Percentiles rank a stretch among this genome's conserved stretches.
phyloP scores from a whole-genome alignment of 108 stramenopile genomes.

The Nitzschia inconspicua region DNA sequence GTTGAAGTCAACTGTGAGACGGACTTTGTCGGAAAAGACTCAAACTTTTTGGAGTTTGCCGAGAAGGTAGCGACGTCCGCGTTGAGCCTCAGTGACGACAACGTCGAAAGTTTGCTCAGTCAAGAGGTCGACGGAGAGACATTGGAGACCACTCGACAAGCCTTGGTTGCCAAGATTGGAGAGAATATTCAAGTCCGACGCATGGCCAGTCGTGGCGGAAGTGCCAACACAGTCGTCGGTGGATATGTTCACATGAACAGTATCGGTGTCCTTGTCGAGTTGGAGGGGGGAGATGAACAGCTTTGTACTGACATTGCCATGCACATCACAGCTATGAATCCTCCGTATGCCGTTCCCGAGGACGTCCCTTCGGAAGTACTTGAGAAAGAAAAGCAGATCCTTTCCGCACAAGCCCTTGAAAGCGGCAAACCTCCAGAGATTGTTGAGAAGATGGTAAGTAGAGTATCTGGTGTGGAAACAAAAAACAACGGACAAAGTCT shows the following conservation, averaged over 20 bases:
- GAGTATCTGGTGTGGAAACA: too few relatives aligned
- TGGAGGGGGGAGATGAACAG: conserved; percentile 50
- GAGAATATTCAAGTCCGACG: conserved; percentile 79
- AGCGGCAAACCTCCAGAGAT: conserved; percentile 80
- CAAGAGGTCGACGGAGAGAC: conserved; percentile 39
- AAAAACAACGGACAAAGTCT: too few relatives aligned
- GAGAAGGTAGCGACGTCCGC: conserved; percentile 52
- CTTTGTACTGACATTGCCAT: conserved; percentile 65
- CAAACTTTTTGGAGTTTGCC: conserved; percentile 55
- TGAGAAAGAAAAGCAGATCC: conserved; percentile 65
- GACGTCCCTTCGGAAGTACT: conserved; percentile 74
- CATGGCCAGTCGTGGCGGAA: conserved; percentile 35
- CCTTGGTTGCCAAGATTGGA: conserved; percentile 77
- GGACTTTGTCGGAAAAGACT: conserved; percentile 83
- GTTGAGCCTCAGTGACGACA: conserved; percentile 38
- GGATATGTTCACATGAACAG: conserved; percentile 74
- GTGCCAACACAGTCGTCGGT: conserved; percentile 53
- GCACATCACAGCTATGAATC: conserved; percentile 83
- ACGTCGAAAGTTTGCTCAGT: conserved; percentile 44
- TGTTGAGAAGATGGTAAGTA: conserved; percentile 85
- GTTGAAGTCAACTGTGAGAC: conserved; percentile 90
- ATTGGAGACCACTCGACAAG: conserved; percentile 51
- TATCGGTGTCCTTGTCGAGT: conserved; percentile 62
- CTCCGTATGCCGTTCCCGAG: conserved; percentile 64
- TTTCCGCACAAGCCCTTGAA: conserved; percentile 57